phyloP scores from a whole-genome alignment of 2,329 filamentous ascomycete species.

The Cercospora sp. region DNA sequence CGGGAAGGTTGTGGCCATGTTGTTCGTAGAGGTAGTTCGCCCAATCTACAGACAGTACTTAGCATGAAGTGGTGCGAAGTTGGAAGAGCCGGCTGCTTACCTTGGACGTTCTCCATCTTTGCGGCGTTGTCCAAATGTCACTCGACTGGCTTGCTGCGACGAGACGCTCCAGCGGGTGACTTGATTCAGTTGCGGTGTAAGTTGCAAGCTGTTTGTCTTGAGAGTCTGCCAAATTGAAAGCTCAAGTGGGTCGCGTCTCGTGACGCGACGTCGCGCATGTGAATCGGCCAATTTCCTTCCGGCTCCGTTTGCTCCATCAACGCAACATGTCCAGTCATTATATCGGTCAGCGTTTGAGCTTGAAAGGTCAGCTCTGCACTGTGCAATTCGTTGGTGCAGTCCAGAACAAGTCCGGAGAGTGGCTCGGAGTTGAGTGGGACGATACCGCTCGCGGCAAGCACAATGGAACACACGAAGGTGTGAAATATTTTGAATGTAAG shows the following conservation, averaged over 20 bases:
- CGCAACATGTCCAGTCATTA: constrained; percentile 20
- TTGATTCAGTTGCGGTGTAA: neutral
- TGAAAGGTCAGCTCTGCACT: constrained; percentile 75
- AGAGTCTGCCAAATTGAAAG: neutral
- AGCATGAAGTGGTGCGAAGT: neutral
- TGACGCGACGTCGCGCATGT: constrained; percentile 1
- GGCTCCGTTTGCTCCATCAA: neutral
- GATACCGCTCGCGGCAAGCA: constrained; percentile 85
- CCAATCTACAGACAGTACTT: constrained; percentile 33
- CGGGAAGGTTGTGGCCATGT: constrained; percentile 17
- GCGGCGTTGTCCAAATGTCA: neutral
- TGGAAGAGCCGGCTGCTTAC: constrained; percentile 18
- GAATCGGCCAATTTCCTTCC: constrained; percentile 6
- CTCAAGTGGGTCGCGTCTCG: neutral
- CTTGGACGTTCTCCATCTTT: constrained; percentile 36
- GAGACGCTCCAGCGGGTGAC: neutral
- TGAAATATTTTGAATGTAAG: constrained; percentile 80
- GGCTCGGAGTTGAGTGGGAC: constrained; percentile 98
- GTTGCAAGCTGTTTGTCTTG: constrained; percentile 6
- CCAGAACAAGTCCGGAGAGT: constrained; percentile 71
- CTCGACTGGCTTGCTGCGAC: neutral
- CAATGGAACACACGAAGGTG: constrained; percentile 76
- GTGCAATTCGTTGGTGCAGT: constrained; percentile 80
- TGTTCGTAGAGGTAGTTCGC: constrained; percentile 32
- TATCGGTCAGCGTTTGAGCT: constrained; percentile 74